Base-by-base conservation (phyloP, 495 filamentous ascomycete genomes). In the Thermochaetoides thermophila region DNA sequence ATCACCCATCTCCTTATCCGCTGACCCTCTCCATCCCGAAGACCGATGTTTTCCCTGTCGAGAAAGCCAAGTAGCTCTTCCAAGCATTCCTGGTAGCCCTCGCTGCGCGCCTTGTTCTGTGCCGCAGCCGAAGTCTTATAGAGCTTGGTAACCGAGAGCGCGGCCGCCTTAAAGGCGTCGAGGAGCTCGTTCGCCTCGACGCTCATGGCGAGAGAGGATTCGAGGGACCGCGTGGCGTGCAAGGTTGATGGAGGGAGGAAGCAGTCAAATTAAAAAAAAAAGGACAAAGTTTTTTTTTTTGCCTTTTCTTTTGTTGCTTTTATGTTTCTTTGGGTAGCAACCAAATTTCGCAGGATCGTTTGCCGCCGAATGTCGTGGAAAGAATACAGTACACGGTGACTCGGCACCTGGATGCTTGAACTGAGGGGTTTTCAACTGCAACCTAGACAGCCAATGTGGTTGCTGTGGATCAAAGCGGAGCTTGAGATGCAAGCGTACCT, bases 11-110 rank as follows among this genome's bases (percentile, higher is more conserved):
- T 75, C 40, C 85, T 66, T 17, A 95, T 70, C 40, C 60, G 66
- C 74, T 75, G 83, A 3, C 78, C 84, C 49, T 89, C 84, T 21
- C 83, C 81, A 49, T 85, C 79, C 17, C 64, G 67, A 12, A 84
- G 44, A 10, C 81, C 82, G 23, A 91, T 65, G 40, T 80, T 71
- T 49, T 84, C 74, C 43, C 69, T 74, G 45, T 95, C 84, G 17
- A 96, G 64, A 44, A 94, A 93, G 10, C 67, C 53, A 3, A 95
- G 55, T 3, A 99, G 57, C 39, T 96, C 89, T 34, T 95, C 85
- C 29, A 99, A 64, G 17, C 85, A 91, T 39, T 96, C 85, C 48
- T 94, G 85, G 45, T 95, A 96, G 4, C 91, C 91, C 24, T 80
- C 73, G 7, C 68, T 59, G 15, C 76, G 73, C 12, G 84, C 68